phyloP scores from a whole-genome alignment of 495 filamentous ascomycete species.

The Chaetomidium leptoderma region DNA sequence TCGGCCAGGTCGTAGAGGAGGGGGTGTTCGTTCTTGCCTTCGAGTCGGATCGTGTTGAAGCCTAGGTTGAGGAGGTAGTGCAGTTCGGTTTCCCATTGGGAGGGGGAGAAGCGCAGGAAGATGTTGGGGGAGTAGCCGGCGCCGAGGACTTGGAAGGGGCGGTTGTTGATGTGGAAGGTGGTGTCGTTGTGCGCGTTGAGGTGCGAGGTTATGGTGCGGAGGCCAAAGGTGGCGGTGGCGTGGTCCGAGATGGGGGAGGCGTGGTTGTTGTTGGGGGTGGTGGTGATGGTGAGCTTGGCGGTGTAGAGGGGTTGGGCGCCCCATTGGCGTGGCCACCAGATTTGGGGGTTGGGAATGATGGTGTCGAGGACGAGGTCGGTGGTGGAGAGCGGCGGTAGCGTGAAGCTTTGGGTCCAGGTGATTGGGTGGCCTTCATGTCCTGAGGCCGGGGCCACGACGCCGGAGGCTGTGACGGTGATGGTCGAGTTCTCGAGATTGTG shows the following conservation, averaged over 20 bases:
- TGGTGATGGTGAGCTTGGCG: conserved; percentile 37
- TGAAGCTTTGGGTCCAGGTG: conserved; percentile 32
- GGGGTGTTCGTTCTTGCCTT: conserved; percentile 63
- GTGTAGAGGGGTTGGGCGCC: conserved; percentile 45
- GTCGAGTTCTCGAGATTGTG: conserved; percentile 45
- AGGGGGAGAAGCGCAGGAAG: conserved; percentile 53
- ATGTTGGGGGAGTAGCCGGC: conserved; percentile 59
- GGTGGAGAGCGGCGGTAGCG: conserved; percentile 35
- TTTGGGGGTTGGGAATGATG: conserved; percentile 35
- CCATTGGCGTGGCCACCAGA: conserved; percentile 52
- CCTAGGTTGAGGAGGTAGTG: conserved; percentile 55
- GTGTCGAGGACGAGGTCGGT: conserved; percentile 39
- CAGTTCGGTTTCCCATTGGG: conserved; percentile 44
- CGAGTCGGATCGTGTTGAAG: conserved; percentile 59
- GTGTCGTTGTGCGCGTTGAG: conserved; percentile 54
- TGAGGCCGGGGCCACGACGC: conserved; percentile 32
- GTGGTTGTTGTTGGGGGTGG: conserved; percentile 29
- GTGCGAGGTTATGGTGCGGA: conserved; percentile 50
- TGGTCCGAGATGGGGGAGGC: conserved; percentile 47
- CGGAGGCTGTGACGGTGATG: conserved; percentile 38
- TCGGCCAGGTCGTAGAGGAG: conserved; percentile 56
- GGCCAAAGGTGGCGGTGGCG: conserved; percentile 44
- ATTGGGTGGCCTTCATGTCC: conserved; percentile 23
- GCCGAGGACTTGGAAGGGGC: conserved; percentile 56
- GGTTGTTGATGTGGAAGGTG: conserved; percentile 51